Evolutionary conservation across 495 filamentous ascomycete genomes (phyloP).

Genomic region (Aspergillus carlsbadensis): DNA sequence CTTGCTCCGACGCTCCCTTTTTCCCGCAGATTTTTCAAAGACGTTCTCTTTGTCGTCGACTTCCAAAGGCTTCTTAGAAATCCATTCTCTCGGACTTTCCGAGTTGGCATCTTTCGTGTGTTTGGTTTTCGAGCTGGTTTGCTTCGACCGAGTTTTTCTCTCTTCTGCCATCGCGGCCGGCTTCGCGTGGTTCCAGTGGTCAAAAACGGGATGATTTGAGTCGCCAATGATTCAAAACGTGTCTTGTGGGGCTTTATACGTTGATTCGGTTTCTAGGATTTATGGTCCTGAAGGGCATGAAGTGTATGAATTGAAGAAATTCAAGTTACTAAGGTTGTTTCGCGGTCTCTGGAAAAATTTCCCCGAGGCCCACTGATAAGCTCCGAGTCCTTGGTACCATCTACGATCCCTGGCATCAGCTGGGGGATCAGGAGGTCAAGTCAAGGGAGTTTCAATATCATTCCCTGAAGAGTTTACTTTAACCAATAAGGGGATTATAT

Average conservation of each 20-base stretch:
- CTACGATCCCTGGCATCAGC: no score
- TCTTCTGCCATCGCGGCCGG: constrained; percentile 5
- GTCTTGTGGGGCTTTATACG: no score
- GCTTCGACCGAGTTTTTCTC: constrained; percentile 6
- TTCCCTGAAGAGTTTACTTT: not conserved
- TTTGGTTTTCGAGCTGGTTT: constrained; percentile 1
- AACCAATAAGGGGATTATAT: not conserved
- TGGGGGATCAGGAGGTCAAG: no score
- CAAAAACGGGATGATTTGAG: not conserved
- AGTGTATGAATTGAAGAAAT: not conserved
- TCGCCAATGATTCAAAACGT: not conserved
- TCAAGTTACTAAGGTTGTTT: no score
- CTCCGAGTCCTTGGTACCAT: no score
- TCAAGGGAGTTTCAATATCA: no score
- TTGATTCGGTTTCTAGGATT: no score
- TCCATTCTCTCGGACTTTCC: constrained; percentile 6
- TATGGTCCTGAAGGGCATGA: not conserved
- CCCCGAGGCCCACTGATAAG: constrained; percentile 13
- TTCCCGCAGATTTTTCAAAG: not conserved
- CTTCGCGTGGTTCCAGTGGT: not conserved
- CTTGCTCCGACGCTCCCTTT: constrained; percentile 7
- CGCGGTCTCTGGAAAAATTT: constrained; percentile 35
- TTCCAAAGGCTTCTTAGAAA: not conserved
- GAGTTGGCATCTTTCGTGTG: constrained; percentile 16
- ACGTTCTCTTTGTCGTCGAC: constrained; percentile 3